phyloP scores from a whole-genome alignment of 106 monocot species.

The Acorus calamus region DNA sequence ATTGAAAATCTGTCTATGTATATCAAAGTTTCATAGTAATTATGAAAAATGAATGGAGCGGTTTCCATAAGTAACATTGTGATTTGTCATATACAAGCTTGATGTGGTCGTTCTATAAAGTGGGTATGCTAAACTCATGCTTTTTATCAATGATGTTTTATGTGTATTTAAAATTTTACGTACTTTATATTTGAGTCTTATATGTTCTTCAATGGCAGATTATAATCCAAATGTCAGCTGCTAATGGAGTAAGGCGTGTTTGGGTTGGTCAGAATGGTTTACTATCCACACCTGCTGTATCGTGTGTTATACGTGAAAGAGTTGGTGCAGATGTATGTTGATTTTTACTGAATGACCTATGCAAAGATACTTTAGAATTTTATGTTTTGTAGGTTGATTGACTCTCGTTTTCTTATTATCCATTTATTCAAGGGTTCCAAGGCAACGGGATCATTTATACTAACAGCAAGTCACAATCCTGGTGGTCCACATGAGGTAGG shows the following conservation, averaged over 20 bases:
- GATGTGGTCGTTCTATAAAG: no score
- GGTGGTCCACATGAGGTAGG: slow-evolving; percentile 92
- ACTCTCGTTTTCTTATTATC: background rate
- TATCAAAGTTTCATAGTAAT: no score
- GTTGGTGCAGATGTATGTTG: slow-evolving; percentile 79
- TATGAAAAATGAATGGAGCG: no score
- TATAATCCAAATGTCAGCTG: slow-evolving; percentile 93
- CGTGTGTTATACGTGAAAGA: slow-evolving; percentile 95
- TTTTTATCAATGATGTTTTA: no score
- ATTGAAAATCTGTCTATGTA: no score
- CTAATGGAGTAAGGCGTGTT: slow-evolving; percentile 85
- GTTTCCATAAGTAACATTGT: no score
- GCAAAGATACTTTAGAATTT: no score
- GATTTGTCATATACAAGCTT: no score
- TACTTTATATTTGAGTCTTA: background rate
- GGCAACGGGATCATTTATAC: slow-evolving; percentile 85
- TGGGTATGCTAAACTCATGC: no score
- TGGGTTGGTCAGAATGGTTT: slow-evolving; percentile 94
- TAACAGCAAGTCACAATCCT: slow-evolving; percentile 98
- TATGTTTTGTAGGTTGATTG: no score
- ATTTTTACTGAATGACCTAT: no score
- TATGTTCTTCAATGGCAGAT: slow-evolving; percentile 33
- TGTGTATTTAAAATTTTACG: no score
- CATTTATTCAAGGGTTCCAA: slow-evolving; percentile 63
- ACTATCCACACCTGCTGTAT: slow-evolving; percentile 95